These are phyloP conservation scores for Trametopsis cervina DNA, from an alignment of 768 basidiomycete genomes.

Conservation along the genomic window DNA sequence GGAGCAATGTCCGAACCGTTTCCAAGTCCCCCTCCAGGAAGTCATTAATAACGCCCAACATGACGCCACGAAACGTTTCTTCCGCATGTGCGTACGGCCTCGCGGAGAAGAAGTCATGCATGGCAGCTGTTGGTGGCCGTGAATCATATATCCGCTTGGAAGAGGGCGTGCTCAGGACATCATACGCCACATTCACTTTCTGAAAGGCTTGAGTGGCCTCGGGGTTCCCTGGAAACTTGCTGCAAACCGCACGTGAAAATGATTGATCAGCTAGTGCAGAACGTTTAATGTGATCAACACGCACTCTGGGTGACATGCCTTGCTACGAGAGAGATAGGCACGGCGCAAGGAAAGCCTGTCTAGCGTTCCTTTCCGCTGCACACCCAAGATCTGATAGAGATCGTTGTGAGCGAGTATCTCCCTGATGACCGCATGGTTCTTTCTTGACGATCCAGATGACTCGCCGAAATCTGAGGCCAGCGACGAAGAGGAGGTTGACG, in stretches of 20 bases:
- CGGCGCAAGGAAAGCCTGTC: constrained; percentile 62
- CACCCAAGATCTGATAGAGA: constrained; percentile 69
- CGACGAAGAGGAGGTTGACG: constrained; percentile 23
- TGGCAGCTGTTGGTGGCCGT: constrained; percentile 31
- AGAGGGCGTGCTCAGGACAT: constrained; percentile 68
- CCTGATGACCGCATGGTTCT: constrained; percentile 31
- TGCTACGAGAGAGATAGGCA: constrained; percentile 71
- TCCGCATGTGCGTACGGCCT: constrained; percentile 55
- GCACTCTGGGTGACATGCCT: constrained; percentile 82
- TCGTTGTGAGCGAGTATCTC: constrained; percentile 56
- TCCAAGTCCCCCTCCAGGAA: constrained; percentile 86
- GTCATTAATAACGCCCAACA: constrained; percentile 71
- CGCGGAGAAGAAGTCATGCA: constrained; percentile 49
- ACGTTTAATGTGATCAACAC: constrained; percentile 29
- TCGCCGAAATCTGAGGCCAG: constrained; percentile 9
- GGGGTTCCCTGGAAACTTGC: constrained; percentile 75
- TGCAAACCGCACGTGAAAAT: constrained; percentile 21
- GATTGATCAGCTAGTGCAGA: not conserved
- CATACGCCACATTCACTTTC: constrained; percentile 78
- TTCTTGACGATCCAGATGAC: constrained; percentile 6
- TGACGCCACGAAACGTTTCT: constrained; percentile 71
- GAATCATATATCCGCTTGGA: constrained; percentile 64
- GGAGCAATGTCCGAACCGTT: constrained; percentile 67
- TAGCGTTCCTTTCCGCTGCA: constrained; percentile 39
- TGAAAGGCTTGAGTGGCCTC: constrained; percentile 83